A percentile compares a stretch with the other conserved stretches of the same genome.
phyloP scores from a whole-genome alignment of 352 stramenopile species.

The Pythium phragmitis region DNA sequence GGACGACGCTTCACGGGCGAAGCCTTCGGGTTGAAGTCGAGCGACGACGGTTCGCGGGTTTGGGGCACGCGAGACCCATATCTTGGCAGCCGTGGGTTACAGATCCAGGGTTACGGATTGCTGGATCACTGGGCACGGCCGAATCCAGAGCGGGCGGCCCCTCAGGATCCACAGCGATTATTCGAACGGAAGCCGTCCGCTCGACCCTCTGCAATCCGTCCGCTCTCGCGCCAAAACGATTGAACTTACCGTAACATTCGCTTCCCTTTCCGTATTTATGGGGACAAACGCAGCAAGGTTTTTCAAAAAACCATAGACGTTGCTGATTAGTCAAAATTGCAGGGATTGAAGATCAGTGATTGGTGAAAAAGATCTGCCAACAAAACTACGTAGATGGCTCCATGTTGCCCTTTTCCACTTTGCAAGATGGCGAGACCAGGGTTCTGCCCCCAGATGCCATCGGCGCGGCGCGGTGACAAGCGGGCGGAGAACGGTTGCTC shows the following conservation, averaged over 20 bases:
- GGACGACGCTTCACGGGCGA: conserved; percentile 13
- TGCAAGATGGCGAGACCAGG: neutral
- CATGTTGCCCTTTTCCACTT: conserved; percentile 27
- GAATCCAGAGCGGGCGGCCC: neutral
- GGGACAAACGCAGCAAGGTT: neutral
- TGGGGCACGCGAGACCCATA: conserved; percentile 12
- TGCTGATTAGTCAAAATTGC: conserved; percentile 1
- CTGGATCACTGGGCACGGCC: neutral
- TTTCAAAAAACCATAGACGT: neutral
- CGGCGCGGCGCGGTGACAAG: no score
- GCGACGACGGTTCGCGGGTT: conserved; percentile 17
- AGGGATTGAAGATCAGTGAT: neutral
- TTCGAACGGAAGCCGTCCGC: conserved; percentile 7
- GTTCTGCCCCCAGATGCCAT: neutral
- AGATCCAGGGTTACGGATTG: conserved; percentile 4
- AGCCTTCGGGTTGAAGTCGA: conserved; percentile 14
- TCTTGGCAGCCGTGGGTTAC: neutral
- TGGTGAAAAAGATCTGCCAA: conserved; percentile 1
- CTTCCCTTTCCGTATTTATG: neutral
- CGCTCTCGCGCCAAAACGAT: conserved; percentile 16
- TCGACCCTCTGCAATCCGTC: neutral
- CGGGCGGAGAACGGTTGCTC: neutral
- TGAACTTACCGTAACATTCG: no score
- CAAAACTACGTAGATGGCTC: conserved; percentile 20
- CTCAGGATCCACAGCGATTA: conserved; percentile 9